Evolutionary conservation across 176 grass and related monocot species (phyloP), one percentile per base, ranked within the genome.

Genomic region (Oryza longistaminata): DNA sequence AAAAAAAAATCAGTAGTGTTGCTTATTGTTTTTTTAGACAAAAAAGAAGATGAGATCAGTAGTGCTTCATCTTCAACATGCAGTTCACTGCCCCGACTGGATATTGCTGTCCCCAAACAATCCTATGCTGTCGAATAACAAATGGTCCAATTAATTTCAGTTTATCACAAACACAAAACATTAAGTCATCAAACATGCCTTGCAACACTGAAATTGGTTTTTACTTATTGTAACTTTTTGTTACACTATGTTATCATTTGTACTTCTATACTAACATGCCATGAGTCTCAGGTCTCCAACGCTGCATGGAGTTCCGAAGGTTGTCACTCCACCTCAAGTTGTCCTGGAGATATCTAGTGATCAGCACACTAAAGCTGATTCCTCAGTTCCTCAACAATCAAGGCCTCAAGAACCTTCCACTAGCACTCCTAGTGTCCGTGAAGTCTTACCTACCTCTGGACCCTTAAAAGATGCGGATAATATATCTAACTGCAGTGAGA

Each of bases 401-500:
- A 89, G 40, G 52, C 87, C 90, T 82, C 90, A 81, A 79, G 95
- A 95, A 88, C 88, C 90, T 85, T 82, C 85, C 73, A 88, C 81
- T 82, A 90, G 92, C 61, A 93, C 87, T 66, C 88, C 86, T 70
- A 97, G 90, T 74, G 81, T 81, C 52, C 78, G 68, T 53, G 92
- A 93, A 78, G 82, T 88, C 75, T 85, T 89, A 48, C 87, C 87
- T 25, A 35, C 89, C 80, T 82, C 83, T 53, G 95, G 82, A 73
- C 91, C 92, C 25, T 61, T 52, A 45, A 98, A 93, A 85, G 96
- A 99, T 75, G 86, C 88, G 25, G 92, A 94, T 78, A 94, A 87
- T 88, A 61, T 96, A 90, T 98, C 96, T 35, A 93, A 92, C 84
- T 87, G 93, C 84, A 98, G 96, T 7, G 91, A 94, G 73, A 94